Conservation (phyloP, 352 stramenopile species). For the Globisporangium cylindrosporum region DNA sequence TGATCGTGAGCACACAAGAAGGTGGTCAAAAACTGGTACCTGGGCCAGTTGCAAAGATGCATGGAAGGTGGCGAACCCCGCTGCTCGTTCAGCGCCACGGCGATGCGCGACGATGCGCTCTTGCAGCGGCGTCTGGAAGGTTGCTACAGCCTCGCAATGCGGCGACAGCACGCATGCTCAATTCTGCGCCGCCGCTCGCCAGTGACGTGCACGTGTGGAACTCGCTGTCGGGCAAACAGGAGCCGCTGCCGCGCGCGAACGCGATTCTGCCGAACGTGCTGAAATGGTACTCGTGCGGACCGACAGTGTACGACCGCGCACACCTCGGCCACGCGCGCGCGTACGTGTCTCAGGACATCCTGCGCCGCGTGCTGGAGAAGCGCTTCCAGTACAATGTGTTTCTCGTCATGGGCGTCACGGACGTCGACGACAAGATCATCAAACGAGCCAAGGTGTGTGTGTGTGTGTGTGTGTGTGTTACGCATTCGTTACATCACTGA, state of each 20-base stretch:
- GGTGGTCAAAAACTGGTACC: too few relatives aligned
- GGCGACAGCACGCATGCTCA: background rate
- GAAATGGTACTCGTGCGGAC: constrained; percentile 98
- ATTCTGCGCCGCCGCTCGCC: background rate
- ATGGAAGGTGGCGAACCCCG: constrained; percentile 7
- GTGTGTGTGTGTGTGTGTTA: background rate
- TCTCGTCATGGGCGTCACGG: constrained; percentile 96
- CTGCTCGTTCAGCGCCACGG: background rate
- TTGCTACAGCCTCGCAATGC: background rate
- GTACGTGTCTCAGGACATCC: constrained; percentile 94
- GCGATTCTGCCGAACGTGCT: constrained; percentile 45
- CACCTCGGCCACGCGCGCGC: constrained; percentile 97
- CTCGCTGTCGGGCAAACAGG: constrained; percentile 38
- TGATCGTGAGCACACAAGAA: background rate
- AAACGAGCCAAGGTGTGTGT: constrained; percentile 23
- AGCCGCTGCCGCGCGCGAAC: constrained; percentile 42
- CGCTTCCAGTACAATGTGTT: constrained; percentile 93
- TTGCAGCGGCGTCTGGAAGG: too few relatives aligned
- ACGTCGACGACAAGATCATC: constrained; percentile 99
- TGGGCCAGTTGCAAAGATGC: constrained; percentile 1
- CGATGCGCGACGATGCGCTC: background rate
- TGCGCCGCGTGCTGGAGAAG: constrained; percentile 83
- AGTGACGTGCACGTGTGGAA: constrained; percentile 46
- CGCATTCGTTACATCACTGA: background rate
- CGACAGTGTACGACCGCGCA: constrained; percentile 98